Conservation (phyloP, 1,284 basidiomycete species). For the Leccinum fallax region DNA sequence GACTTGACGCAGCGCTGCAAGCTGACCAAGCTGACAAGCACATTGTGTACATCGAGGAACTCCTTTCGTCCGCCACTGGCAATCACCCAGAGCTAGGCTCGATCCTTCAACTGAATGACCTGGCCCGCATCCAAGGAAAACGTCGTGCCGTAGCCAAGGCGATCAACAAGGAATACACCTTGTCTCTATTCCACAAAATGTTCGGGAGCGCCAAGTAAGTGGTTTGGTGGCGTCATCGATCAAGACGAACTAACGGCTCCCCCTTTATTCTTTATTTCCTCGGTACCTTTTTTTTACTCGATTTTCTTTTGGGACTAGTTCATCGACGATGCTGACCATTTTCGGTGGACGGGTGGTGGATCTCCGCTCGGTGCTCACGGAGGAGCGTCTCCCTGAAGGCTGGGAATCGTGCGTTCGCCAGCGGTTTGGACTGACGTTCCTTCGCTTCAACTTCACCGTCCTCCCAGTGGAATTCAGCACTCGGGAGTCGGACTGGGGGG, state of each 20-base stretch:
- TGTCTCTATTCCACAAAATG: slow-evolving; percentile 51
- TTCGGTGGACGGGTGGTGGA: slow-evolving; percentile 65
- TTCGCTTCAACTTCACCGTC: slow-evolving; percentile 57
- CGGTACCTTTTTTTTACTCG: background rate
- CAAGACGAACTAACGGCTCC: background rate
- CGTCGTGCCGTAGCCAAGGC: slow-evolving; percentile 57
- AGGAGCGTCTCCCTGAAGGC: slow-evolving; percentile 67
- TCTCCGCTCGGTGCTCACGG: slow-evolving; percentile 53
- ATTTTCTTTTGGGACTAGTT: slow-evolving; percentile 9
- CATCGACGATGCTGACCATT: slow-evolving; percentile 42
- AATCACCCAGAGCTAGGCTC: slow-evolving; percentile 49
- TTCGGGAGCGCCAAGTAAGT: slow-evolving; percentile 72
- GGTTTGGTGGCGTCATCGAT: background rate
- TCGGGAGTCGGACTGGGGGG: slow-evolving; percentile 37
- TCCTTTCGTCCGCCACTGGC: slow-evolving; percentile 63
- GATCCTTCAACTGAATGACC: slow-evolving; percentile 55
- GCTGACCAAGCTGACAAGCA: slow-evolving; percentile 56
- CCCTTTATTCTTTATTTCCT: background rate
- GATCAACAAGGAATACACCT: slow-evolving; percentile 56
- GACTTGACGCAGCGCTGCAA: slow-evolving; percentile 54
- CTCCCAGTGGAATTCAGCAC: slow-evolving; percentile 54
- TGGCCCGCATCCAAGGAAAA: slow-evolving; percentile 56
- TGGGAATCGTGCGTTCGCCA: slow-evolving; percentile 66
- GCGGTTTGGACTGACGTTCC: slow-evolving; percentile 60
- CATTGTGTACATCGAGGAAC: slow-evolving; percentile 52